These are phyloP conservation scores for Alnus glutinosa DNA, from an alignment of 306 rosid genomes.

Conservation along the genomic window DNA sequence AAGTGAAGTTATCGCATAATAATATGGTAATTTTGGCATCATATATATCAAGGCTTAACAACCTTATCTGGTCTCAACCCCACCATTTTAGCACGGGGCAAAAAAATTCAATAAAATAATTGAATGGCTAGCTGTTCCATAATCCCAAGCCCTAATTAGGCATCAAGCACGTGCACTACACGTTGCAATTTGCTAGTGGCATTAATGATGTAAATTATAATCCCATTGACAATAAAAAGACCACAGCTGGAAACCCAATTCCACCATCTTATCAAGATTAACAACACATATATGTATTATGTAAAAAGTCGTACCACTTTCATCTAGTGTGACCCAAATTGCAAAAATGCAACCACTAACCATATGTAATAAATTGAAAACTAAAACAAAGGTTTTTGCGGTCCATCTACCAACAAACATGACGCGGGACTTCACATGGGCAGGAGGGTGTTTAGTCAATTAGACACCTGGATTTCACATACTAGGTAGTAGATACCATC, in stretches of 20 bases:
- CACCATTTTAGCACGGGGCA: neutral
- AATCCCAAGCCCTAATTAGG: no score
- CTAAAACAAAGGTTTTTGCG: conserved; percentile 2
- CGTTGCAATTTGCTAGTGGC: no score
- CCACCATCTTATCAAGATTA: neutral
- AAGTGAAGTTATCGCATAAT: no score
- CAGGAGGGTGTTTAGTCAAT: conserved; percentile 5
- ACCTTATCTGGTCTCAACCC: neutral
- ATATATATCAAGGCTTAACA: neutral
- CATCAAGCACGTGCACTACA: conserved; percentile 1
- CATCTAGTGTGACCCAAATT: neutral
- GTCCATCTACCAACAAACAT: conserved; percentile 17
- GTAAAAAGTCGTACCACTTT: conserved; percentile 1
- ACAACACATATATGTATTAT: neutral
- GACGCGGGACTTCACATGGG: conserved; percentile 19
- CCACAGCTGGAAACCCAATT: conserved; percentile 2
- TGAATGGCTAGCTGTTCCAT: no score
- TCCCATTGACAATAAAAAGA: neutral
- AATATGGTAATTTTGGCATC: neutral
- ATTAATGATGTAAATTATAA: no score
- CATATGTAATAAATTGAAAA: neutral
- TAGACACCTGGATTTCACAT: conserved; percentile 12
- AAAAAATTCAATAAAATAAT: neutral
- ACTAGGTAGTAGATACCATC: no score
- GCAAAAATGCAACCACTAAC: conserved; percentile 15